Base-by-base conservation (phyloP, 2,329 filamentous ascomycete species). In the Mariannaea sp. region DNA sequence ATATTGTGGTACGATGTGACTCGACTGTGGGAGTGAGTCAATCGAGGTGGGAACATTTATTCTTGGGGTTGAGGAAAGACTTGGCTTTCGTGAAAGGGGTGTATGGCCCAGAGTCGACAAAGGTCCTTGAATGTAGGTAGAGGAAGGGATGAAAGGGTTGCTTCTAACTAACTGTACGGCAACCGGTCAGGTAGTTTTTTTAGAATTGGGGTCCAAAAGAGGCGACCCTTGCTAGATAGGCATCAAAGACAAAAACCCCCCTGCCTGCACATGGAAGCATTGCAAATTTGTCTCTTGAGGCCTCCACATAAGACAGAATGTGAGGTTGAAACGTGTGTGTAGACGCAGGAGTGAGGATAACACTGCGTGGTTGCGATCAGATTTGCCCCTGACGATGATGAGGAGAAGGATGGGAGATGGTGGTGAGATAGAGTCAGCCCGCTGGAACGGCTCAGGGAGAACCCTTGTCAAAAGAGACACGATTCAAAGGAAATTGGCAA, bases 241-340 rank as follows among this genome's bases (percentile, higher is more conserved):
- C 62, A 55, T 51, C 55, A 43, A 7, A 57, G 47, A 59, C 54
- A 60, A 44, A 33, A n/a, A 24, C 22, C 22, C 22, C 50, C 43
- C 49, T 65, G 56, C 56, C 57, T 49, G 52, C 56, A 59, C 33
- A 62, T 63, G 62, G 49, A 62, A 59, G 51, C 55, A 55, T 56
- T 52, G 42, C 58, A 56, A 57, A 53, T 42, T 45, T 7, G 26
- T 35, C 35, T 14, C 38, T 44, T 60, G 62, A 65, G 62, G 60
- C 62, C 62, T 65, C 63, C 62, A 20, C 49, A 33, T 7, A 14
- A 52, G 9, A 26, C 19, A 35, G 42, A 17, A 47, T 43, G 38
- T 43, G 17, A 48, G 30, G 33, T 53, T 9, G 44, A 53, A 53
- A 43, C 24, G 46, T 32, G 51, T 41, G 52, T 57, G 38, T 41